Evolutionary conservation across 345 rosid genomes (phyloP).

Genomic region (Acer yangbiense): DNA sequence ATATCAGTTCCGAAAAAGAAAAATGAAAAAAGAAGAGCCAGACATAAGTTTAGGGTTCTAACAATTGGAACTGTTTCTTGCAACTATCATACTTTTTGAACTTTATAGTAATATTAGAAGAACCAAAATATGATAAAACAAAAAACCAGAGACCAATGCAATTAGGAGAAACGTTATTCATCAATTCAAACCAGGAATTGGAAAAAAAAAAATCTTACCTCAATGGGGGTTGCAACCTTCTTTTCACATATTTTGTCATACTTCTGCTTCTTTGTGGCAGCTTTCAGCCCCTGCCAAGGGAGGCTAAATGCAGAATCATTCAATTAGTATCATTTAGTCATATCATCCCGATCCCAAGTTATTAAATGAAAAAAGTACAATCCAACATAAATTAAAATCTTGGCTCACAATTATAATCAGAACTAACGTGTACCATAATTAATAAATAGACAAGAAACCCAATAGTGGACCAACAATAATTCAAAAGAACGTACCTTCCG

Average conservation of each 20-base stretch:
- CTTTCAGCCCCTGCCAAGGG: conserved; percentile 96
- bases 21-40: neutral
- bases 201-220: conserved; percentile 46
- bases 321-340: conserved; percentile 1
- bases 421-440: neutral
- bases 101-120: neutral
- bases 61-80: neutral
- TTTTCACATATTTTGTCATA: conserved; percentile 89
- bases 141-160: neutral
- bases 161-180: neutral
- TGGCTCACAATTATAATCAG: conserved; percentile 2
- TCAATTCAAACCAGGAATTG: neutral
- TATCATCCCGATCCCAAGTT: neutral
- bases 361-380: neutral
- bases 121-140: neutral
- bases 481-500: conserved; percentile 45
- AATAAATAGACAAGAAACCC: neutral
- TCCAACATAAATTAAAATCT: neutral
- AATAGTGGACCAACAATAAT: neutral
- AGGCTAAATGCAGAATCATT: conserved; percentile 49
- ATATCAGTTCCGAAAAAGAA: conserved; percentile 8
- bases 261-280: conserved; percentile 86
- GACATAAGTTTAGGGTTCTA: neutral
- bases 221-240: conserved; percentile 90
- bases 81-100: neutral